These are phyloP conservation scores for Tinospora cordifolia DNA, from an alignment of 164 flowering plant genomes.

Conservation along the genomic window DNA sequence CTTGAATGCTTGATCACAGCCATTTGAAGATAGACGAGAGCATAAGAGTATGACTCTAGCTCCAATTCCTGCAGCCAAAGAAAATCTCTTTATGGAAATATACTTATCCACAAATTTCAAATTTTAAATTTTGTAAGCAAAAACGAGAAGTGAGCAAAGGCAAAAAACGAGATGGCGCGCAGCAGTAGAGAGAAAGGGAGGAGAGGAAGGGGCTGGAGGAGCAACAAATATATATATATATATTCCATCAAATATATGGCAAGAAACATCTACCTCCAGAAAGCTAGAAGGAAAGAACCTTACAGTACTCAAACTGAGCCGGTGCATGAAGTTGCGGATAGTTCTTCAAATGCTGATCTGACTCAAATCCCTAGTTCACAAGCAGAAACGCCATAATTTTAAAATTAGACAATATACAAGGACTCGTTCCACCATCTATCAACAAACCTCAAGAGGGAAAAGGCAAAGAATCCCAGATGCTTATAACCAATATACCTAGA, in stretches of 20 bases:
- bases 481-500: not conserved
- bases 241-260: too few relatives aligned
- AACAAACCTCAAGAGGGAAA: not conserved
- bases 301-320: constrained; percentile 19
- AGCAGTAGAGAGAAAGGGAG: not conserved
- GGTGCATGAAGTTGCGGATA: constrained; percentile 14
- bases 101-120: not conserved
- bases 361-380: constrained; percentile 17
- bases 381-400: constrained; percentile 1
- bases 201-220: too few relatives aligned
- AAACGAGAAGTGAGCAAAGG: too few relatives aligned
- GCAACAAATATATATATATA: too few relatives aligned
- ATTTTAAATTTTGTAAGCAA: too few relatives aligned
- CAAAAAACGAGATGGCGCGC: not conserved
- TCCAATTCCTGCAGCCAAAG: constrained; percentile 14
- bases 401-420: constrained; percentile 2
- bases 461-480: not conserved
- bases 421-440: not conserved
- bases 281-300: constrained; percentile 1
- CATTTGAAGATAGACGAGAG: not conserved
- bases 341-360: constrained; percentile 11
- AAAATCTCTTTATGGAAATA: not conserved
- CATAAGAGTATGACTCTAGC: not conserved
- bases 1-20: not conserved
- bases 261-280: not conserved